Evolutionary conservation across 1,139 yeast species (phyloP).

Genomic region (Yamadazyma atlantica): DNA sequence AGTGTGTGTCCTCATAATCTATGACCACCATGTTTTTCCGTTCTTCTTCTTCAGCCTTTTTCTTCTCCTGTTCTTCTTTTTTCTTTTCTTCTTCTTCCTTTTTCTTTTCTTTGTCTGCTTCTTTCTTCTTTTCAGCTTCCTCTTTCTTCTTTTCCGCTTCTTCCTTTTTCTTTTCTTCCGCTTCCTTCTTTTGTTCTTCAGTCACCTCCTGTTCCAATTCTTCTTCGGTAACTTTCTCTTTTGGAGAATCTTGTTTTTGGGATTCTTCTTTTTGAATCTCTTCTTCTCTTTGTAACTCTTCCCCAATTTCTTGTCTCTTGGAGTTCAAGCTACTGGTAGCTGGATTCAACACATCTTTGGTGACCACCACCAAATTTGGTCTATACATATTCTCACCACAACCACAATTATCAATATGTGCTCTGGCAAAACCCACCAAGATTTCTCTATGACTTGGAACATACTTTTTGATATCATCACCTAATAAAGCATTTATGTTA

Average conservation of each 20-base stretch:
- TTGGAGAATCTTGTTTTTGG: slow-evolving; percentile 10
- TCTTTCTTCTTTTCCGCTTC: slow-evolving; percentile 10
- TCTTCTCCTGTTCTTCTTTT: slow-evolving; percentile 7
- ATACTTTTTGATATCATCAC: slow-evolving; percentile 7
- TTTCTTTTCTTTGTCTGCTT: slow-evolving; percentile 7
- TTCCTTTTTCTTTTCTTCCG: slow-evolving; percentile 6
- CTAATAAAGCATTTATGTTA: slow-evolving; percentile 23
- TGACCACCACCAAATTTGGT: slow-evolving; percentile 32
- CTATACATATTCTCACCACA: slow-evolving; percentile 38
- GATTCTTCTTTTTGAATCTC: slow-evolving; percentile 3
- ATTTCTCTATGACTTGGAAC: slow-evolving; percentile 22
- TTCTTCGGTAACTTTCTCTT: slow-evolving; percentile 4
- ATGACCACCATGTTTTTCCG: slow-evolving; percentile 1
- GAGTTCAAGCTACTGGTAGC: not conserved
- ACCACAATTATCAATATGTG: slow-evolving; percentile 35
- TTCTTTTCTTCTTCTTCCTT: slow-evolving; percentile 5
- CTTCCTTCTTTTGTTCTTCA: slow-evolving; percentile 8
- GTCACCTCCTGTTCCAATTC: slow-evolving; percentile 7
- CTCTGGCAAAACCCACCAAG: slow-evolving; percentile 40
- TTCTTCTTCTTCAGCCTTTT: slow-evolving; percentile 4
- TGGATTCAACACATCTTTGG: slow-evolving; percentile 15
- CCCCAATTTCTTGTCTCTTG: not conserved
- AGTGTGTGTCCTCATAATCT: slow-evolving; percentile 12
- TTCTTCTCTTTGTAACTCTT: slow-evolving; percentile 1
- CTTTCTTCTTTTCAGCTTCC: slow-evolving; percentile 4